A percentile compares a stretch with the other conserved stretches of the same genome.
phyloP scores from a whole-genome alignment of 2,329 filamentous ascomycete genomes.

The Epichloe brachyelytri region DNA sequence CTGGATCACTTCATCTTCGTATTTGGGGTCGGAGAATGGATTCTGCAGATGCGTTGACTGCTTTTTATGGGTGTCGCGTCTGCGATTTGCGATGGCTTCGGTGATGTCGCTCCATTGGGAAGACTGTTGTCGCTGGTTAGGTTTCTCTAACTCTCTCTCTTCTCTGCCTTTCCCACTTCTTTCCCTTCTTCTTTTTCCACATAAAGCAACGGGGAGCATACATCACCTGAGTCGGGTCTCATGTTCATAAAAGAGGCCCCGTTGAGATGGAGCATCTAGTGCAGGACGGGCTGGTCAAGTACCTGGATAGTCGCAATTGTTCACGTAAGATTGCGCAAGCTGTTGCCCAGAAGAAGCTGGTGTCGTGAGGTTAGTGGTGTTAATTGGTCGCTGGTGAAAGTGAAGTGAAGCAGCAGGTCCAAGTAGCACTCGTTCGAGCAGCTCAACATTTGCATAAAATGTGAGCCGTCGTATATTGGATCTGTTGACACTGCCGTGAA shows the following conservation, averaged over 20 bases:
- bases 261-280: neutral
- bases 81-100: neutral
- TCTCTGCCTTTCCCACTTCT: no score
- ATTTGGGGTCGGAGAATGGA: slow-evolving; percentile 4
- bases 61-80: neutral
- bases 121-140: slow-evolving; percentile 1
- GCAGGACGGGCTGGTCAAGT: neutral
- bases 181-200: neutral
- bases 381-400: neutral
- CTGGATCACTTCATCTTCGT: slow-evolving; percentile 4
- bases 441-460: neutral
- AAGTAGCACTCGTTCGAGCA: neutral
- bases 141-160: neutral
- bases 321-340: neutral
- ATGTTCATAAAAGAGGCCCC: neutral
- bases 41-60: neutral
- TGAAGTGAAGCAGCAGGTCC: neutral
- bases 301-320: neutral
- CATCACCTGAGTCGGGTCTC: neutral
- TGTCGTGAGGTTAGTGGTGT: neutral
- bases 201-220: neutral
- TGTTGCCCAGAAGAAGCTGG: neutral
- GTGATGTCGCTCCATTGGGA: slow-evolving; percentile 3
- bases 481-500: neutral
- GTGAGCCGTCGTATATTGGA: neutral